Evolutionary conservation across 139 green algal species (phyloP), one percentile per base, ranked within the genome.

Genomic region (Limnomonas spitsbergensis): DNA sequence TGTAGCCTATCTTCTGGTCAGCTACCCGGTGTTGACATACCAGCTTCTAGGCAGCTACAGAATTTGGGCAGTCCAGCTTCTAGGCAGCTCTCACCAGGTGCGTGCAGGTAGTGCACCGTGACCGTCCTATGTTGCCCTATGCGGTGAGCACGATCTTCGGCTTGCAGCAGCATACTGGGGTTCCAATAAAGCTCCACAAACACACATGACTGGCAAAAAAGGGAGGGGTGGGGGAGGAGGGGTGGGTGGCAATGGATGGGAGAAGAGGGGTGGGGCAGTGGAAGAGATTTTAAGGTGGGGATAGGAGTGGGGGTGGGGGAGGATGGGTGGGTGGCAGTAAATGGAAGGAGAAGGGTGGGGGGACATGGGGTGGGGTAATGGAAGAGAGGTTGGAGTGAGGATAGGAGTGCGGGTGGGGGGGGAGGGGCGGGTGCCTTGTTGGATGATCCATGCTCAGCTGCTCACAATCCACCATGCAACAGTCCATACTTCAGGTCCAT

Each of bases 51-150:
- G n/a, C n/a, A n/a, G n/a, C n/a, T n/a, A n/a, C n/a, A n/a, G n/a
- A n/a, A n/a, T n/a, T n/a, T n/a, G n/a, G n/a, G n/a, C n/a, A n/a
- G n/a, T n/a, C n/a, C n/a, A n/a, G n/a, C n/a, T n/a, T n/a, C n/a
- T n/a, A n/a, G n/a, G n/a, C n/a, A n/a, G n/a, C n/a, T n/a, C n/a
- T 61, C 20, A 61, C 47, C 47, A 29, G 47, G 20, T 6, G 83
- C 88, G 40, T 90, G 87, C 54, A 95, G 76, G 79, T 92, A 94
- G 40, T 90, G 90, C 1, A 94, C 82, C 32, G 81, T 88, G 36
- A 95, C 89, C 0, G 39, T 78, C 38, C 72, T 53, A 37, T 77
- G 66, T 76, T 93, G 88, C 4, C 87, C 88, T 40, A 91, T 83
- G 9, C 88, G 79, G 77, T 91, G 88, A 2, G 77, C 80, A 0